Percentiles rank a stretch among this genome's conserved stretches.
These are phyloP conservation scores for Russula dissimulans DNA, from an alignment of 768 basidiomycete genomes.

Conservation along the genomic window DNA sequence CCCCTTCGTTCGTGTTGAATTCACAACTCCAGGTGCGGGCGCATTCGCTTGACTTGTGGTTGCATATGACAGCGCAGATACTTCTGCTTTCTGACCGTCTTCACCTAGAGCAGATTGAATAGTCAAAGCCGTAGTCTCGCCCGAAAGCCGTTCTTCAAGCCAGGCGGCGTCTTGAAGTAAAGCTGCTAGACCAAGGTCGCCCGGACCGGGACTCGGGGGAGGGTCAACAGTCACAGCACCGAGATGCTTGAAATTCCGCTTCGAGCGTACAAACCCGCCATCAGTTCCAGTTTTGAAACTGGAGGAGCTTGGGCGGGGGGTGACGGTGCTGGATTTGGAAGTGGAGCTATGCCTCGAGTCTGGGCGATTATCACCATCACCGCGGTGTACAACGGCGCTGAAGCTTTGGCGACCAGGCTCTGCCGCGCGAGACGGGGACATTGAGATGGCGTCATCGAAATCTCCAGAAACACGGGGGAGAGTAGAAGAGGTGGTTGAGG, in stretches of 20 bases:
- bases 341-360: constrained; percentile 1
- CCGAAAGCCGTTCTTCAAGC: constrained; percentile 44
- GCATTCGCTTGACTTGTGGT: not conserved
- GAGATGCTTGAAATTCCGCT: constrained; percentile 21
- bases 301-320: constrained; percentile 13
- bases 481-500: not conserved
- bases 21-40: constrained; percentile 12
- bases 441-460: not conserved
- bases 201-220: constrained; percentile 38
- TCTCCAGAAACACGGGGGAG: not conserved
- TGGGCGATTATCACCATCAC: constrained; percentile 11
- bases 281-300: constrained; percentile 17
- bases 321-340: constrained; percentile 16
- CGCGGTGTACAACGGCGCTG: constrained; percentile 28
- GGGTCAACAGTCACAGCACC: constrained; percentile 24
- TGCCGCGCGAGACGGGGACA: not conserved
- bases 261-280: constrained; percentile 20
- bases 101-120: not conserved
- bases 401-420: constrained; percentile 23
- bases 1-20: constrained; percentile 4
- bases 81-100: constrained; percentile 4
- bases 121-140: constrained; percentile 31
- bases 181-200: constrained; percentile 45
- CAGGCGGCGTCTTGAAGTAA: constrained; percentile 51
- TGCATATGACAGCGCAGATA: not conserved